phyloP scores from a whole-genome alignment of 225 moss, liverwort and hornwort genomes.

The Lunularia cruciata region DNA sequence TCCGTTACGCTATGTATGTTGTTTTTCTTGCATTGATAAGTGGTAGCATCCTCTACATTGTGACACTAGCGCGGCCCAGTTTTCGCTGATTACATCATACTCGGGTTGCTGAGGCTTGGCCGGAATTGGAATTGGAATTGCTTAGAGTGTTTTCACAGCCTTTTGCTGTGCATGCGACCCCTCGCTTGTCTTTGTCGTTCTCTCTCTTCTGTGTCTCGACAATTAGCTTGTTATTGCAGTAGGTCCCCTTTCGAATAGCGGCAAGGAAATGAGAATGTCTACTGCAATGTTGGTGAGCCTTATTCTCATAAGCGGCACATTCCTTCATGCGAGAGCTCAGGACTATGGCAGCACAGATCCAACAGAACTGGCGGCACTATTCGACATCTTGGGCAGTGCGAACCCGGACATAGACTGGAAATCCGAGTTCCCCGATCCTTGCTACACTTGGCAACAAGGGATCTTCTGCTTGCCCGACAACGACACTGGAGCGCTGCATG shows the following conservation, averaged over 20 bases:
- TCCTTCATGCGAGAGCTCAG: background rate
- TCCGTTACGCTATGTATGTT: no score
- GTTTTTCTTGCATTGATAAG: no score
- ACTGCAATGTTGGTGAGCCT: background rate
- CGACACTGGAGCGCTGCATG: constrained; percentile 25
- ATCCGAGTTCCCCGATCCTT: constrained; percentile 30
- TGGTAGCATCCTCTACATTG: no score
- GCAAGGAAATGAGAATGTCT: background rate
- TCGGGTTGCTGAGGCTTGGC: no score
- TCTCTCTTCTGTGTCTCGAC: background rate
- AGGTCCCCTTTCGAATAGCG: background rate
- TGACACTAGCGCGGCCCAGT: no score
- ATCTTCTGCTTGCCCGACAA: constrained; percentile 35
- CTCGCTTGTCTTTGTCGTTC: background rate
- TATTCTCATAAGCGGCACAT: background rate
- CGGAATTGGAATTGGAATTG: no score
- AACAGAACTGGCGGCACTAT: constrained; percentile 31
- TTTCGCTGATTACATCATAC: no score
- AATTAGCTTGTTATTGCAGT: no score
- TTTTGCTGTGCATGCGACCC: background rate
- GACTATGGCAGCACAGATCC: constrained; percentile 26
- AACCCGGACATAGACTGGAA: constrained; percentile 33
- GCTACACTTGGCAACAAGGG: constrained; percentile 30
- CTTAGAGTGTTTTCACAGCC: no score
- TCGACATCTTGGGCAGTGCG: constrained; percentile 27